A percentile compares a stretch with the other conserved stretches of the same genome.
phyloP scores from a whole-genome alignment of 2,329 filamentous ascomycete species.

The Monilinia aucupariae region DNA sequence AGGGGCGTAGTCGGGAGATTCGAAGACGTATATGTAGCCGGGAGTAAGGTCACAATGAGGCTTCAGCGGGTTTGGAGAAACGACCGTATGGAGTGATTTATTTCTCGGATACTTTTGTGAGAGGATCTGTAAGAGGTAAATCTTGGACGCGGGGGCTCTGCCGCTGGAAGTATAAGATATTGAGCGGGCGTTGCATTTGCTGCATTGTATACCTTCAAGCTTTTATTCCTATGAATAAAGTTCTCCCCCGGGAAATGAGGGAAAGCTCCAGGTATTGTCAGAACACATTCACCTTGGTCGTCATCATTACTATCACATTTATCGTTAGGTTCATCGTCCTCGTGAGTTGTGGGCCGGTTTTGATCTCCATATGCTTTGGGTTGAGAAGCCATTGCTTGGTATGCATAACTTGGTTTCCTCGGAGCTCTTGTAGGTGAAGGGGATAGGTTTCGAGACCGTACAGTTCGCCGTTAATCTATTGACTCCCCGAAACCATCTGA shows the following conservation, averaged over 20 bases:
- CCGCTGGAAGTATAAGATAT: neutral
- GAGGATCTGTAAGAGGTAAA: neutral
- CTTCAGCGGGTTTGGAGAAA: neutral
- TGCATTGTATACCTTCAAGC: neutral
- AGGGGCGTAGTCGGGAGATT: constrained; percentile 8
- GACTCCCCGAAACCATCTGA: neutral
- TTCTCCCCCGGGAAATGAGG: too few relatives aligned
- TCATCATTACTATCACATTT: neutral
- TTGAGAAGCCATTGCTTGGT: neutral
- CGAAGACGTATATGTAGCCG: neutral
- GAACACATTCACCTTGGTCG: neutral
- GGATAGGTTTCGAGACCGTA: neutral
- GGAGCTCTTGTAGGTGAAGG: neutral
- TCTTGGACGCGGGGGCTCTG: neutral
- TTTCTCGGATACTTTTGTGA: constrained; percentile 2
- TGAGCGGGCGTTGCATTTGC: neutral
- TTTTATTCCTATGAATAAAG: too few relatives aligned
- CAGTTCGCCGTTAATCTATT: neutral
- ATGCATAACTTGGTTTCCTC: neutral
- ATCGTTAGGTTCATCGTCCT: neutral
- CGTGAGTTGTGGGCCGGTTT: neutral
- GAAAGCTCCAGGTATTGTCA: neutral
- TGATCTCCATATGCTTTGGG: neutral
- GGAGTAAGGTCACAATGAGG: neutral
- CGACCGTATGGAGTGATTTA: neutral